Evolutionary conservation across 1,284 basidiomycete species (phyloP), one percentile per base, ranked within the genome.

Genomic region (Amylostereum chailletii): DNA sequence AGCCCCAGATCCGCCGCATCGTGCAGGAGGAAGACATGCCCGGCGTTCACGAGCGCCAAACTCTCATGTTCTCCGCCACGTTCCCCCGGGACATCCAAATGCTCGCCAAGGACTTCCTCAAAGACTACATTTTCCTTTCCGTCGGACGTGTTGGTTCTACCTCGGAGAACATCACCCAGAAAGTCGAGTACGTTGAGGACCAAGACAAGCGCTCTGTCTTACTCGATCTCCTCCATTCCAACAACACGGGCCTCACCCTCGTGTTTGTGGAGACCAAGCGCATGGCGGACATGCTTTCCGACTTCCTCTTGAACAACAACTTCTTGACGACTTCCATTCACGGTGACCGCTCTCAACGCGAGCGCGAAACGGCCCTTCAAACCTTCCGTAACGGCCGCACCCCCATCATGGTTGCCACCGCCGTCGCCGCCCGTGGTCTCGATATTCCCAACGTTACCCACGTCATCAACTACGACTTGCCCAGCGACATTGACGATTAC

Each of bases 371-470:
- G 69, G 95, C 95, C 31, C 75, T 99, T 42, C 86, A 93, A 64
- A 95, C 94, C 11, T 99, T 99, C 90, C 86, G 90, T 55, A 86
- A 84, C 29, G 95, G 94, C 32, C 85, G 90, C 55, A 97, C 94
- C 0, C 95, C 95, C 46, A 90, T 99, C 69, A 79, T 99, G 66
- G 95, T 99, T 54, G 95, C 95, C 44, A 99, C 96, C 31, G 96
- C 95, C 49, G 96, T 99, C 53, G 95, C 95, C 47, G 95, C 96
- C 52, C 93, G 96, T 77, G 95, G 95, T 68, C 84, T 99, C 61
- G 95, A 99, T 74, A 99, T 99, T 60, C 96, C 96, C 59, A 96
- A 99, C 69, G 95, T 99, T 62, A 97, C 92, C 32, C 96, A 99
- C 68, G 95, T 99, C 62, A 79, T 99, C 73, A 95, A 95, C 70